Conservation (phyloP, 257 asterid genomes). For the Ballota nigra region DNA sequence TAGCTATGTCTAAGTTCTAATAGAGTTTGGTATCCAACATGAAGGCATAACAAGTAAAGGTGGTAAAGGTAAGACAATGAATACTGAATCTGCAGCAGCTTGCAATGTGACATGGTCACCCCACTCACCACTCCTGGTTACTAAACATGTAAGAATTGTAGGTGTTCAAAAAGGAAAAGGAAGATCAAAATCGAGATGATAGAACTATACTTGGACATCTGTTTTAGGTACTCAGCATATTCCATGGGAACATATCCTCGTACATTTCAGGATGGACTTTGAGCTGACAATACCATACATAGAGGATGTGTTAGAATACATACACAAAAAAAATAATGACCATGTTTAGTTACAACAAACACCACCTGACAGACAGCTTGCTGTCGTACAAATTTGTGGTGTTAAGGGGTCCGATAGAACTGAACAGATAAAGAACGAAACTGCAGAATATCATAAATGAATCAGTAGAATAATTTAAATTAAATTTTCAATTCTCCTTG, state of each 20-base stretch:
- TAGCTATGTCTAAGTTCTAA: conserved; percentile 21
- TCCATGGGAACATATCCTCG: conserved; percentile 95
- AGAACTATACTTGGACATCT: conserved; percentile 66
- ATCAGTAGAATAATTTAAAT: background rate
- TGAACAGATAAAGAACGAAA: conserved; percentile 94
- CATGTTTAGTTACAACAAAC: no score
- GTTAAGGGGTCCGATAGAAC: conserved; percentile 82
- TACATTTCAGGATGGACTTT: conserved; percentile 74
- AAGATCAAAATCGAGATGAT: conserved; percentile 6
- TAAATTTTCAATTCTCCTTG: background rate
- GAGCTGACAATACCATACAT: conserved; percentile 56
- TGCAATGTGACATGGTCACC: conserved; percentile 99
- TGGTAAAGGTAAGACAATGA: conserved; percentile 16
- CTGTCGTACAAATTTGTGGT: conserved; percentile 87
- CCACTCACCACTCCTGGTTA: conserved; percentile 84
- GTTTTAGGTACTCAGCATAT: conserved; percentile 66
- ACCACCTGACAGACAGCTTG: conserved; percentile 85
- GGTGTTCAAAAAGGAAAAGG: conserved; percentile 8
- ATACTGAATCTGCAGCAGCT: conserved; percentile 96
- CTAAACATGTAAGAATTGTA: conserved; percentile 21
- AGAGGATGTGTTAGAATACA: conserved; percentile 22
- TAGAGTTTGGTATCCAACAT: background rate
- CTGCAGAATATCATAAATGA: conserved; percentile 35
- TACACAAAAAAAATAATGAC: conserved; percentile 13
- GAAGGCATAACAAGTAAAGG: background rate